Percentiles rank a stretch among this genome's conserved stretches.
Evolutionary conservation across 1,139 yeast species (phyloP).

Genomic region (Citeromyces hawaiiensis): DNA sequence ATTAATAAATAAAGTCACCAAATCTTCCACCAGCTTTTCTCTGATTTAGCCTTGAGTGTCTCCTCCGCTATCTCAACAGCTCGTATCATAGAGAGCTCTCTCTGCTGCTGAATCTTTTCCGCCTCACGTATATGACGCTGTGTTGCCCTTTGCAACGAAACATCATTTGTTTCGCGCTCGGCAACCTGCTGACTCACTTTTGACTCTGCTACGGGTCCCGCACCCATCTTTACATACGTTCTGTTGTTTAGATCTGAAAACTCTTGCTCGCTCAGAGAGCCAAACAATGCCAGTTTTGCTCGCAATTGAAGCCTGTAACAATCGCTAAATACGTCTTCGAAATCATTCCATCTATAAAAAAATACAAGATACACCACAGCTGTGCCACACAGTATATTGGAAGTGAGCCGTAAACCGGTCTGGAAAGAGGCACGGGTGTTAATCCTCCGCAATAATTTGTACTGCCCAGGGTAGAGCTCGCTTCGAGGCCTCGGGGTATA

Average conservation of each 20-base stretch:
- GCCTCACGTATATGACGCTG: constrained; percentile 68
- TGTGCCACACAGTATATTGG: constrained; percentile 30
- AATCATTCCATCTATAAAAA: constrained; percentile 75
- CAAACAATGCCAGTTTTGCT: constrained; percentile 36
- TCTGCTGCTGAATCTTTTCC: constrained; percentile 52
- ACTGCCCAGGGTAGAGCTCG: constrained; percentile 67
- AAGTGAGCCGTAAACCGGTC: constrained; percentile 37
- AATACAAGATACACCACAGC: constrained; percentile 48
- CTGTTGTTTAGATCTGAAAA: constrained; percentile 42
- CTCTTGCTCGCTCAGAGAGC: constrained; percentile 42
- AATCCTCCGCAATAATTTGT: constrained; percentile 53
- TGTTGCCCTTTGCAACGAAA: constrained; percentile 56
- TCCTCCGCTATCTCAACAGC: constrained; percentile 19
- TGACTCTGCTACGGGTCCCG: constrained; percentile 19
- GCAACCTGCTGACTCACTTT: constrained; percentile 1
- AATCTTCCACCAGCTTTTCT: constrained; percentile 2
- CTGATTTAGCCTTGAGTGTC: constrained; percentile 6
- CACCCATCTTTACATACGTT: constrained; percentile 10
- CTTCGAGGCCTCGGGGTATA: constrained; percentile 73
- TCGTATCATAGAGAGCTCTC: constrained; percentile 51
- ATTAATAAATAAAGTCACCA: background rate
- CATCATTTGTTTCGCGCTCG: constrained; percentile 6
- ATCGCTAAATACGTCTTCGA: constrained; percentile 60
- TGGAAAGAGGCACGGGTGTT: constrained; percentile 43
- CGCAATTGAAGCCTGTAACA: constrained; percentile 51